Conservation (phyloP, 2,329 filamentous ascomycete species). For the Escovopsis weberi region DNA sequence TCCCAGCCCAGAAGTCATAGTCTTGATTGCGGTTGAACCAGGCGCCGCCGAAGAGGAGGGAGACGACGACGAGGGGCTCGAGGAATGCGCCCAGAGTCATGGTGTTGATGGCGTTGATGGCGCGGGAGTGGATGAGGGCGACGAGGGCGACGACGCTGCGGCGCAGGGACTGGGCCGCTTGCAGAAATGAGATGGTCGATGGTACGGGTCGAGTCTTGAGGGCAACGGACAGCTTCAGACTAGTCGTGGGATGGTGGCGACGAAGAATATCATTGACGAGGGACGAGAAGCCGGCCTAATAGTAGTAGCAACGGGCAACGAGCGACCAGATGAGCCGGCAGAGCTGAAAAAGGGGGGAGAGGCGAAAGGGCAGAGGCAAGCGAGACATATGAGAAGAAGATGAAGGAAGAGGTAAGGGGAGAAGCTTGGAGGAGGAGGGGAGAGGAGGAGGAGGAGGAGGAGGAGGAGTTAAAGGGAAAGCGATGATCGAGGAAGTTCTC, state of each 20-base stretch:
- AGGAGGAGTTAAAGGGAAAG: too few species aligned
- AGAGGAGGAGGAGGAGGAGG: not conserved
- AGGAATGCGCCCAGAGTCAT: constrained; percentile 28
- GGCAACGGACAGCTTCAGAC: too few species aligned
- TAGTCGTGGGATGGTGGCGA: too few species aligned
- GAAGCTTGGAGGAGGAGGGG: not conserved
- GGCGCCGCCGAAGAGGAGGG: constrained; percentile 28
- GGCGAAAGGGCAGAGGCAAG: not conserved
- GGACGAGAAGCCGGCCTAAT: too few species aligned
- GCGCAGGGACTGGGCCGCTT: not conserved
- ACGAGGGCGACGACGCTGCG: not conserved
- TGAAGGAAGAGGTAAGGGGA: too few species aligned
- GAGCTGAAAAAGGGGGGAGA: too few species aligned
- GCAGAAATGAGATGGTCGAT: too few species aligned
- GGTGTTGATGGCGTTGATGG: constrained; percentile 1
- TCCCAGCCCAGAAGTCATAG: constrained; percentile 16
- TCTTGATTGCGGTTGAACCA: constrained; percentile 29
- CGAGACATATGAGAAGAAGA: not conserved
- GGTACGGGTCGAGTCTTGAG: too few species aligned
- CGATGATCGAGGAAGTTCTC: too few species aligned
- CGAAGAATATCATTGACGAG: too few species aligned
- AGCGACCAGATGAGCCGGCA: too few species aligned
- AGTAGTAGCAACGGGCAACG: too few species aligned
- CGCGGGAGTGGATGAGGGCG: not conserved
- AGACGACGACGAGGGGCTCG: constrained; percentile 28